Evolutionary conservation across 176 grass and related monocot species (phyloP).

Genomic region (Ananas comosus): DNA sequence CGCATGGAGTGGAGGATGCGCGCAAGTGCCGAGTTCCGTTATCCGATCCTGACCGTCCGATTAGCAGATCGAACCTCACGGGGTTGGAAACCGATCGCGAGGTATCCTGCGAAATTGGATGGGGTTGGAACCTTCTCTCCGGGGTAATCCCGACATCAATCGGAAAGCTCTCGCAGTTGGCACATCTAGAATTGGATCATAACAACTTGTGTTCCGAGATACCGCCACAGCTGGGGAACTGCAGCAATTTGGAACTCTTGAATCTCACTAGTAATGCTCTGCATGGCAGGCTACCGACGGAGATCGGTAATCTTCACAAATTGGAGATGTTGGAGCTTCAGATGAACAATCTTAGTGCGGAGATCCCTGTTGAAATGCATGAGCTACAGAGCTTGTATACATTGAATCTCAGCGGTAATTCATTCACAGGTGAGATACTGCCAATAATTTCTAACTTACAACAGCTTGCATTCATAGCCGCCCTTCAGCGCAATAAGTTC

Average conservation of each 20-base stretch:
- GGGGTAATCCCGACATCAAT: too few relatives aligned
- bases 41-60: too few relatives aligned
- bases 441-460: not conserved
- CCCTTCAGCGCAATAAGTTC: constrained; percentile 39
- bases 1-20: too few relatives aligned
- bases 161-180: too few relatives aligned
- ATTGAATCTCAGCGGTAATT: constrained; percentile 62
- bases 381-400: constrained; percentile 10
- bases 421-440: constrained; percentile 36
- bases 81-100: too few relatives aligned
- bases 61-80: too few relatives aligned
- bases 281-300: constrained; percentile 20
- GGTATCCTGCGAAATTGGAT: too few relatives aligned
- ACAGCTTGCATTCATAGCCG: constrained; percentile 35
- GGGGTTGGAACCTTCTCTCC: too few relatives aligned
- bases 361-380: constrained; percentile 15
- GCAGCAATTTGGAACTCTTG: constrained; percentile 28
- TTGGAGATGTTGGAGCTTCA: constrained; percentile 50
- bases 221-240: too few relatives aligned
- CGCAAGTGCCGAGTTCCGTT: too few relatives aligned
- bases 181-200: too few relatives aligned
- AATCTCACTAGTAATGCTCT: constrained; percentile 56
- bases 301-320: constrained; percentile 23
- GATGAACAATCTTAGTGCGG: constrained; percentile 26
- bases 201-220: too few relatives aligned